Evolutionary conservation across 306 rosid genomes (phyloP).

Genomic region (Rosa persica): DNA sequence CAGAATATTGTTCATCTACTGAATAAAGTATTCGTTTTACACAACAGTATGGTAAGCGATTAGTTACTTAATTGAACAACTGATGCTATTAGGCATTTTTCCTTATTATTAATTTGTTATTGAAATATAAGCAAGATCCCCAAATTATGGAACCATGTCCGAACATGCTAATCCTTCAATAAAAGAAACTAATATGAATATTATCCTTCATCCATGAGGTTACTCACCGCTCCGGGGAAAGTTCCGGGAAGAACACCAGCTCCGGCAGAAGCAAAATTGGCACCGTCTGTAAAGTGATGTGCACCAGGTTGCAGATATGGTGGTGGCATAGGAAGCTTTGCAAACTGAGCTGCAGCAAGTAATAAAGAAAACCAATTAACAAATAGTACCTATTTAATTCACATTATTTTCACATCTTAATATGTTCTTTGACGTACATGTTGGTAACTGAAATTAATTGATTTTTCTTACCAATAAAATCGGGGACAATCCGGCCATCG

Average conservation of each 20-base stretch:
- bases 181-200: not conserved
- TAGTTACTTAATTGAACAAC: not conserved
- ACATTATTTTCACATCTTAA: not conserved
- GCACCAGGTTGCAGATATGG: slow-evolving; percentile 47
- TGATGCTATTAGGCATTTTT: not conserved
- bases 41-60: not conserved
- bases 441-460: not conserved
- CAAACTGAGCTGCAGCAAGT: slow-evolving; percentile 53
- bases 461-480: slow-evolving; percentile 36
- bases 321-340: slow-evolving; percentile 42
- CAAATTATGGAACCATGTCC: not conserved
- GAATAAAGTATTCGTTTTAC: not conserved
- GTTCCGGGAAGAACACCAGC: slow-evolving; percentile 44
- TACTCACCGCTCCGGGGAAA: not conserved
- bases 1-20: not conserved
- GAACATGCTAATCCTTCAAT: not conserved
- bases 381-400: not conserved
- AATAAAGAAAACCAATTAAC: not conserved
- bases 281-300: slow-evolving; percentile 38
- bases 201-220: not conserved
- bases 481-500: slow-evolving; percentile 43
- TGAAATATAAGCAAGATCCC: not conserved
- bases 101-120: not conserved
- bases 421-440: not conserved
- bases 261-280: slow-evolving; percentile 68